Base-by-base conservation (phyloP, 225 moss, liverwort and hornwort species). In the Physcomitrellopsis africana region DNA sequence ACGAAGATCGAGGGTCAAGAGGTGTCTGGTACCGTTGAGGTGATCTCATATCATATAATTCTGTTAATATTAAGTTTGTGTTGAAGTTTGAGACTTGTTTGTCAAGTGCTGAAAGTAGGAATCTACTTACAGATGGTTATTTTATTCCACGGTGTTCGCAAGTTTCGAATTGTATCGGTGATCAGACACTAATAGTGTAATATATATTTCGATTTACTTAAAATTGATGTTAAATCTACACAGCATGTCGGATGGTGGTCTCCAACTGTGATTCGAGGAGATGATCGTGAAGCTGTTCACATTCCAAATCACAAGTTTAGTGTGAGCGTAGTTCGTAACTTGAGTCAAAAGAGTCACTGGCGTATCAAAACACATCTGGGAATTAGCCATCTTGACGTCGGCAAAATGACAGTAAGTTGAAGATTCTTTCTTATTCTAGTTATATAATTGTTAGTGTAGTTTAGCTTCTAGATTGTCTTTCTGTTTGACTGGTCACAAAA, bases 191-290 rank as follows among this genome's bases (percentile, higher is more conserved):
- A 41, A 20, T 43, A 51, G 11, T 48, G 22, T 17, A 16, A 19
- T 27, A 54, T 10, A 29, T 37, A 37, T 37, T 59, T 54, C 20
- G 10, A 42, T 67, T 44, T 70, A 16, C 49, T 26, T 12, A 64
- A 20, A 51, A 56, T 27, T 55, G 29, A 15, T 37, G 2, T 46
- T 75, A 49, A 70, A 74, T 72, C 26, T 74, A 11, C 55, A 47
- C 94, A 96, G 96, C 94, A 90, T 73, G 96, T 96, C 52, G 97
- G 97, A 69, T 97, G 94, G 97, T 97, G 97, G 97, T 93, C 94
- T 71, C 97, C 97, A 54, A 97, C 97, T 55, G 90, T 97, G 47
- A 94, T 97, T 71, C 88, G 97, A 73, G 97, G 97, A 61, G 97
- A 97, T 81, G 97, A 97, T 78, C 88, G 97, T 42, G 97, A 97